Conservation (phyloP, 805 yeast species). For the Sugiyamaella valdiviana region DNA sequence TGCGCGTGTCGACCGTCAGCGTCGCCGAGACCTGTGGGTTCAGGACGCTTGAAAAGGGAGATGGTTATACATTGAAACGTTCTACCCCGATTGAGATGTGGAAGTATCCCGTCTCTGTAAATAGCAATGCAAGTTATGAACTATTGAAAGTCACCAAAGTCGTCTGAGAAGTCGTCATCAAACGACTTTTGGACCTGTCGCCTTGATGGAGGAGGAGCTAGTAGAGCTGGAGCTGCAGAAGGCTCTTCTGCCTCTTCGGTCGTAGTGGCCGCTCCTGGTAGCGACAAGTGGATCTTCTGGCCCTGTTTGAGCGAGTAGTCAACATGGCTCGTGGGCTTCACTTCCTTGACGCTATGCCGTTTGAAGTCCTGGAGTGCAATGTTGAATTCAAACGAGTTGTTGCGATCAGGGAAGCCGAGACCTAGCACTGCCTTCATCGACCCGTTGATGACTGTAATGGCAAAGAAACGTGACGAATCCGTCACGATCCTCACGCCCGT, state of each 20-base stretch:
- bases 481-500: constrained; percentile 30
- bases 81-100: neutral
- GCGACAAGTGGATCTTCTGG: constrained; percentile 20
- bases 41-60: constrained; percentile 40
- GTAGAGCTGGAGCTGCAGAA: constrained; percentile 27
- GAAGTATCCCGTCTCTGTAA: constrained; percentile 2
- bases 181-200: constrained; percentile 1
- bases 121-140: constrained; percentile 2
- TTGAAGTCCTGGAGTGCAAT: constrained; percentile 34
- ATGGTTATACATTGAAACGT: too few relatives aligned
- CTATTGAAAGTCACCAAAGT: constrained; percentile 32
- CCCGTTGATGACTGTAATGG: constrained; percentile 32
- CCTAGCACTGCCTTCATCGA: constrained; percentile 37
- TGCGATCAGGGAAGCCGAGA: constrained; percentile 34
- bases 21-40: constrained; percentile 59
- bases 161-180: constrained; percentile 26
- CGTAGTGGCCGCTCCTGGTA: neutral
- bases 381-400: constrained; percentile 34
- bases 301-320: constrained; percentile 27
- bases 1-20: constrained; percentile 52
- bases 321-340: constrained; percentile 4
- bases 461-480: constrained; percentile 34
- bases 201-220: constrained; percentile 12
- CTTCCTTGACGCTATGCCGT: constrained; percentile 16
- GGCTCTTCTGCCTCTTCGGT: constrained; percentile 5